phyloP scores from a whole-genome alignment of 176 grass and related monocot species.

The Aechmea fasciata region DNA sequence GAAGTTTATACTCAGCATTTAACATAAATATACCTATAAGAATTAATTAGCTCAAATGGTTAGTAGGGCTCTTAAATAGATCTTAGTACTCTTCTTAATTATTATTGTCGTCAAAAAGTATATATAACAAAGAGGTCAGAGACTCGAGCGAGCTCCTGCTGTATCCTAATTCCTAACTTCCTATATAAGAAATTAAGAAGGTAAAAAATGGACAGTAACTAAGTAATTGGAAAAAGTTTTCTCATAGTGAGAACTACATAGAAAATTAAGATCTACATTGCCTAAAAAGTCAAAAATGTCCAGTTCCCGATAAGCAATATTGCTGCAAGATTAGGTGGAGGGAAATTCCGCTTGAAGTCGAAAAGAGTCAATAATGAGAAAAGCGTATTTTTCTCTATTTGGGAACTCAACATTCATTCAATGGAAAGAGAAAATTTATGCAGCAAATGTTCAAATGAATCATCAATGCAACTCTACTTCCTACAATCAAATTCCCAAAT shows the following conservation, averaged over 20 bases:
- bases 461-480: neutral
- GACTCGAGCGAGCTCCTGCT: neutral
- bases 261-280: neutral
- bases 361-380: neutral
- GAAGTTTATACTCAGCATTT: too few relatives aligned
- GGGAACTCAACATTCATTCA: neutral
- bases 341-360: neutral
- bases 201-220: neutral
- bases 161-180: too few relatives aligned
- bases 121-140: neutral
- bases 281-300: neutral
- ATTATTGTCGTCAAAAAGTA: neutral
- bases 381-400: neutral
- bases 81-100: neutral
- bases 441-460: neutral
- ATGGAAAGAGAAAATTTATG: constrained; percentile 3
- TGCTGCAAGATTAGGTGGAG: too few relatives aligned
- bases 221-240: neutral
- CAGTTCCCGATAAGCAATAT: too few relatives aligned
- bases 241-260: neutral
- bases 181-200: too few relatives aligned
- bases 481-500: constrained; percentile 2
- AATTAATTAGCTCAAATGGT: too few relatives aligned
- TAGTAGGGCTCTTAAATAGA: neutral
- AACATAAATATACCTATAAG: too few relatives aligned